Evolutionary conservation across 2,329 filamentous ascomycete genomes (phyloP), one percentile per base, ranked within the genome.

Genomic region (Pestalotiopsis sp.): DNA sequence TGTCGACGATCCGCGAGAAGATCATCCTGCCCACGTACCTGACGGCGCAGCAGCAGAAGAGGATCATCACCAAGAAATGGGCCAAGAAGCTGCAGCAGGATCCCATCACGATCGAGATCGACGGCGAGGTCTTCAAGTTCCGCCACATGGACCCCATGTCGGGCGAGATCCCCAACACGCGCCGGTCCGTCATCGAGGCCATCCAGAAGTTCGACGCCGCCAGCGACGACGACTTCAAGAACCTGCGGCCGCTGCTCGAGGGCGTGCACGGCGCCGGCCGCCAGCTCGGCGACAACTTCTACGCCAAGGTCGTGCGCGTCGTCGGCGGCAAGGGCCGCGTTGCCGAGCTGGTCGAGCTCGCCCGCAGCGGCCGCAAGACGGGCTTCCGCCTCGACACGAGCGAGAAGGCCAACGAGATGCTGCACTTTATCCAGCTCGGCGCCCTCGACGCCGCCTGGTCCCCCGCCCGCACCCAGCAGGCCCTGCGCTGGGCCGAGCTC

Each of bases 1-100:
- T 92, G 70, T 76, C 79, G 56, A 78, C 74, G 25, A 84, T 92
- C 75, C 88, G 90, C 71, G 79, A 84, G 61, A 86, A 86, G 72
- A 84, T 90, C 77, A 86, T 92, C 76, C 79, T 92, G 57, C 90
- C 90, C n/a, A 79, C 84, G 39, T 87, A 89, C 76, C 86, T 93
- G 36, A 82, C 85, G 25, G 68, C 76, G 36, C 78, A 80, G 65
- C 86, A 91, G 79, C 85, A 83, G 73, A 82, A 85, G 72, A 82
- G 86, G 69, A 79, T 92, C 73, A 86, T 84, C 79, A 80, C 82
- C 69, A 71, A 76, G 14, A 84, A 82, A 70, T 81, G 84, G 77
- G 80, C 82, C 71, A 79, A 84, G 71, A 78, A 78, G 69, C 84
- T 92, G 56, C 79, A 85, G 69, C 79, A 81, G 45, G 87, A 90